Evolutionary conservation across 192 early-diverging fungal species (phyloP).

Genomic region (Coemansia sp.): DNA sequence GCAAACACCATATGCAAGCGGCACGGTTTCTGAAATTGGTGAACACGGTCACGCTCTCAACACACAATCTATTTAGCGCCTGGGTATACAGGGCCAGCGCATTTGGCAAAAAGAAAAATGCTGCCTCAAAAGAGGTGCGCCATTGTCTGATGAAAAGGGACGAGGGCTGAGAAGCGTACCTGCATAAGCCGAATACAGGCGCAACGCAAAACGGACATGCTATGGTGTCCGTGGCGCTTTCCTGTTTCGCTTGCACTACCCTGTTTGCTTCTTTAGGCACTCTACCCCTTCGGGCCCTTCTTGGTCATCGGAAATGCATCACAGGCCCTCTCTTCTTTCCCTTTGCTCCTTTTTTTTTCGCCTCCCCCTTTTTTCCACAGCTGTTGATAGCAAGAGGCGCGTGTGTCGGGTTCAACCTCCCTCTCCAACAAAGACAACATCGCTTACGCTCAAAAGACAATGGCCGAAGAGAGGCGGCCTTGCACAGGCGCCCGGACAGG

Average conservation of each 20-base stretch:
- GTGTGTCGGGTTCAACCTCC: not conserved
- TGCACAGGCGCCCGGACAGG: not conserved
- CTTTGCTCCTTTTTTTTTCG: not conserved
- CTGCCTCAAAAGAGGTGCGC: not conserved
- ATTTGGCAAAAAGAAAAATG: not conserved
- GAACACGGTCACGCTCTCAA: not conserved
- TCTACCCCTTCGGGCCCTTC: not conserved
- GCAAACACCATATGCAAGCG: not conserved
- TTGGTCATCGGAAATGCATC: not conserved
- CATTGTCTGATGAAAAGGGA: not conserved
- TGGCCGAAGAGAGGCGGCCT: slow-evolving; percentile 8
- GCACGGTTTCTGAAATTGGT: not conserved
- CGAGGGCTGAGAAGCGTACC: not conserved
- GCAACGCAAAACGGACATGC: not conserved
- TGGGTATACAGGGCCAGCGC: not conserved
- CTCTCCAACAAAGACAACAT: not conserved
- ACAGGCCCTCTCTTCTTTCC: not conserved
- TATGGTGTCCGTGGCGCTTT: not conserved
- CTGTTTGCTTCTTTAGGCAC: not conserved
- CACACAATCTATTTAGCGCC: not conserved
- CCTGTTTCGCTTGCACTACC: not conserved
- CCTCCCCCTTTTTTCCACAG: not conserved
- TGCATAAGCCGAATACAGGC: not conserved
- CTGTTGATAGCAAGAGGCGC: not conserved
- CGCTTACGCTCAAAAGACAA: not conserved